Evolutionary conservation across 179 eudicot genomes (phyloP), one percentile per base, ranked within the genome.

Genomic region (Amaranthus tricolor): DNA sequence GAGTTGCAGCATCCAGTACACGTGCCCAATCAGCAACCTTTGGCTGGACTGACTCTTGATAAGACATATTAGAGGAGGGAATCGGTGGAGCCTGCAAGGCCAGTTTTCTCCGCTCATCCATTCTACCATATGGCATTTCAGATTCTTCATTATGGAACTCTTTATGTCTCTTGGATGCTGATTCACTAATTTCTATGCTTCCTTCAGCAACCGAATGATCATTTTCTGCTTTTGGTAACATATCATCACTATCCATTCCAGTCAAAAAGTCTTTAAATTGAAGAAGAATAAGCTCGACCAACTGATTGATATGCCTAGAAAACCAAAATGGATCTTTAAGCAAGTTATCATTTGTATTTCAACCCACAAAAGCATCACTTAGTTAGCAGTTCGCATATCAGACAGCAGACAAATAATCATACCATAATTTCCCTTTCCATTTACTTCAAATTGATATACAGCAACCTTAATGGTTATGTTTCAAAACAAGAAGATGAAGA

Each of bases 1-100:
- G 99, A 24, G 93, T 87, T 81, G 99, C 97, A 76, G 97, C 99
- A 78, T 93, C 96, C 75, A 93, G 81, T 53, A 82, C 82, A 63
- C 96, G 81, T 7, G 96, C 98, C 99, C 98, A 95, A 66, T 87
- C 98, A 73, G 91, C 90, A 57, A 89, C 80, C 56, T 80, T 88
- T 54, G 88, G 82, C 11, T 89, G 90, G 75, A 67, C 60, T 51
- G 82, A 43, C 70, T 86, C 95, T 75, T 81, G 86, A 74, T 73
- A 64, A 60, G 69, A 24, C 67, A 79, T 59, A 50, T 78, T 70
- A 62, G 75, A 78, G 74, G 83, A 62, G 45, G 76, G 70, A 76
- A 62, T 77, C 43, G 52, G 85, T 17, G 89, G 82, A 82, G 78
- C 81, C 76, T 78, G 84, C 59, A 78, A 60, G 49, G 78, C 60